Percentiles rank a stretch among this genome's conserved stretches.
Evolutionary conservation across 2,329 filamentous ascomycete species (phyloP).

Genomic region (Tricladium varicosporioides): DNA sequence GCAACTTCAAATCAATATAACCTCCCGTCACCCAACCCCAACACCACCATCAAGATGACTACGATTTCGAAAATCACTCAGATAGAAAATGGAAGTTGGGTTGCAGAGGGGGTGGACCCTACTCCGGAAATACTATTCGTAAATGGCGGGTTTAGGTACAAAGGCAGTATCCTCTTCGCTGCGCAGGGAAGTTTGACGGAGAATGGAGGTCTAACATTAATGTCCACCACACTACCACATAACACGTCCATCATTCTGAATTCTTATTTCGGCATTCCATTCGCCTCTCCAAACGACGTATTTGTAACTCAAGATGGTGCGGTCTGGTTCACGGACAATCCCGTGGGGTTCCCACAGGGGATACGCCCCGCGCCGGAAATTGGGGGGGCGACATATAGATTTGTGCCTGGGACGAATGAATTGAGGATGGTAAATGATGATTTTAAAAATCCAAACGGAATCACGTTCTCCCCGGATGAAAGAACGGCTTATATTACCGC

Average conservation of each 20-base stretch:
- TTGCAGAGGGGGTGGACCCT: conserved; percentile 4
- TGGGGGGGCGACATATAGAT: conserved; percentile 57
- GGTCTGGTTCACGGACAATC: conserved; percentile 61
- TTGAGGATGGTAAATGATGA: conserved; percentile 56
- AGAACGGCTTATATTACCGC: conserved; percentile 53
- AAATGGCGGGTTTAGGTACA: conserved; percentile 19
- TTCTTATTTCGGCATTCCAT: conserved; percentile 56
- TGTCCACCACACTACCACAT: conserved; percentile 18
- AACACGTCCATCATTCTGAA: conserved; percentile 47
- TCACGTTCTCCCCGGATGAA: conserved; percentile 55
- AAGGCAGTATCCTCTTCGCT: conserved; percentile 18
- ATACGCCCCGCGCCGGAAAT: conserved; percentile 53
- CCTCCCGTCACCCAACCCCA: conserved; percentile 31
- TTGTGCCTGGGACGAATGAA: conserved; percentile 48
- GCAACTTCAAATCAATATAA: conserved; percentile 41
- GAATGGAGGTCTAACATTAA: conserved; percentile 15
- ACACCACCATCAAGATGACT: conserved; percentile 14
- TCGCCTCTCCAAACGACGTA: conserved; percentile 59
- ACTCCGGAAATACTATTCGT: conserved; percentile 7
- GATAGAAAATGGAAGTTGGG: conserved; percentile 45
- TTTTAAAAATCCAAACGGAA: conserved; percentile 53
- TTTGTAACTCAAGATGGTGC: conserved; percentile 50
- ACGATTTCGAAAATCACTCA: conserved; percentile 18
- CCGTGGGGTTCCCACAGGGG: conserved; percentile 56
- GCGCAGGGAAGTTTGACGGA: conserved; percentile 19